Conservation (phyloP, 495 filamentous ascomycete species). For the Niebla homalea region DNA sequence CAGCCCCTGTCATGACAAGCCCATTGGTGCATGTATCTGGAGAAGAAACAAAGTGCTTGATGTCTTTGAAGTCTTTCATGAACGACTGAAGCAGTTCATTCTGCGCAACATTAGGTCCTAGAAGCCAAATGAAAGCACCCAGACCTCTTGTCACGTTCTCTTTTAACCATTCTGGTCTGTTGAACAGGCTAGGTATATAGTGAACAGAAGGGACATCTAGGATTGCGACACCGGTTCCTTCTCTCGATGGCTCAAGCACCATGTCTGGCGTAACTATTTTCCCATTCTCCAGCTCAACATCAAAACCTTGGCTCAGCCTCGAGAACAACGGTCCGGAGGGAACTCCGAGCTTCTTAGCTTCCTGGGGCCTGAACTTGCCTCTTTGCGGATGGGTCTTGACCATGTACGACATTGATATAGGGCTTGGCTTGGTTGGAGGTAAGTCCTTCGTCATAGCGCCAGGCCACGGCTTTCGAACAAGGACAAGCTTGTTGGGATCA, state of each 20-base stretch:
- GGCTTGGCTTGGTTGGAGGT: constrained; percentile 49
- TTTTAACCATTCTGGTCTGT: constrained; percentile 60
- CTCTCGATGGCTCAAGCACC: constrained; percentile 44
- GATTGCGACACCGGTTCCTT: constrained; percentile 58
- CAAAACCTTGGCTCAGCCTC: constrained; percentile 36
- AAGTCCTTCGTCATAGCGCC: constrained; percentile 48
- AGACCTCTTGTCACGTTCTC: constrained; percentile 51
- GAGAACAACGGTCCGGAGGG: constrained; percentile 38
- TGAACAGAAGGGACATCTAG: constrained; percentile 58
- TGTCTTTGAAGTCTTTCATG: constrained; percentile 42
- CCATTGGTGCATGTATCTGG: constrained; percentile 58
- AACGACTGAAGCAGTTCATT: constrained; percentile 53
- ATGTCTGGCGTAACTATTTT: constrained; percentile 48
- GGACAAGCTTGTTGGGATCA: constrained; percentile 54
- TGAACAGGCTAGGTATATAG: constrained; percentile 54
- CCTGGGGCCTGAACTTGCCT: constrained; percentile 62
- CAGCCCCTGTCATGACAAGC: constrained; percentile 50
- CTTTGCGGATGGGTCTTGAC: constrained; percentile 58
- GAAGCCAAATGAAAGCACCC: constrained; percentile 64
- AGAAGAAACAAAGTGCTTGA: constrained; percentile 67
- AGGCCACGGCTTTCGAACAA: constrained; percentile 75
- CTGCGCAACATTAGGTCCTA: constrained; percentile 51
- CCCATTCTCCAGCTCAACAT: constrained; percentile 42
- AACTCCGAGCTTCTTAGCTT: constrained; percentile 49
- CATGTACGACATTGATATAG: constrained; percentile 71